Evolutionary conservation across 352 stramenopile genomes (phyloP), one percentile per base, ranked within the genome.

Genomic region (Phytophthora pinifolia): DNA sequence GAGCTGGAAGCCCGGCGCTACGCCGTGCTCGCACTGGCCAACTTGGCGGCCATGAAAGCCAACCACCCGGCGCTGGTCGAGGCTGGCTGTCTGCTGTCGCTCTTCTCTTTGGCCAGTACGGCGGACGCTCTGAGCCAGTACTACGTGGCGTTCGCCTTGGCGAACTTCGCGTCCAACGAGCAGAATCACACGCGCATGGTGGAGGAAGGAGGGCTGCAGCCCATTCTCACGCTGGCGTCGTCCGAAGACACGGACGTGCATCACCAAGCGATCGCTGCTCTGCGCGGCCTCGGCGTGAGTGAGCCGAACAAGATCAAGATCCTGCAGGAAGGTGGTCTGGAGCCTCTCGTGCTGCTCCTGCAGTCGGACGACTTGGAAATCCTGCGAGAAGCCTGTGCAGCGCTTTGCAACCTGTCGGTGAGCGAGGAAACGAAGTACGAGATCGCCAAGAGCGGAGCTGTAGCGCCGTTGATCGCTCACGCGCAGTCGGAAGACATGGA

Each of bases 381-480:
- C 30, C 69, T 98, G 9, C 79, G 93, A 0, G 95, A 99, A 55
- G 89, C 95, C 1, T 98, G 91, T 45, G 95, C 92, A 0, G 93
- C 92, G 3, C 69, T 99, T 0, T 98, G 89, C 59, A 99, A 99
- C 68, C 75, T 99, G 25, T 97, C 92, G 6, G 71, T 97, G 30
- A 92, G 85, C 29, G 94, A 98, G 45, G 95, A 99, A 62, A 98
- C 96, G 62, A 98, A 98, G 68, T 98, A 98, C 56, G 96, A 98
- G 65, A 96, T 99, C 32, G 83, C 89, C 14, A 98, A 98, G 61
- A 96, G 79, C 43, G 96, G 96, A 3, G 89, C 88, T 4, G 83
- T 98, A 12, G 50, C 83, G 10, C 85, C 91, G 15, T 73, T 99
- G 2, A 94, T 98, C 30, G 71, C 77, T 5, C 87, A 97, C 35